Base-by-base conservation (phyloP, 1,284 basidiomycete species). In the Inonotus obliquus region DNA sequence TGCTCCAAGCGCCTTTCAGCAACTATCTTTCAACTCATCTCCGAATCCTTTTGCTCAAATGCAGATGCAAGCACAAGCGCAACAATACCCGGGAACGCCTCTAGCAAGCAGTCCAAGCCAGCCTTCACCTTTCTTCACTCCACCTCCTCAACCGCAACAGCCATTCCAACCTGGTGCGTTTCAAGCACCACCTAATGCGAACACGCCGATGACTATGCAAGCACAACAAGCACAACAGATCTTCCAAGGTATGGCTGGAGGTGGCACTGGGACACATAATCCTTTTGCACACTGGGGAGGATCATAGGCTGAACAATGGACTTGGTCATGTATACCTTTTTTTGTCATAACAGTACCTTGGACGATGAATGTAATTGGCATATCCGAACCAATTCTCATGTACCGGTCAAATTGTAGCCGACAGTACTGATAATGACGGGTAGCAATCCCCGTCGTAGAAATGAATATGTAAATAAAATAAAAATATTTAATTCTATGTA, bases 31-130 rank as follows among this genome's bases (percentile, higher is more conserved):
- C 60, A 60, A 55, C n/a, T 57, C 64, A 32, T 68, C 68, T 59
- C 69, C 70, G 5, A 71, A 67, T 54, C 67, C 70, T 6, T 71
- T 69, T 45, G 41, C 63, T 1, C 66, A 63, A 13, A 41, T 57
- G 55, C 55, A 57, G 23, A 35, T 29, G n/a, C 51, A 52, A 27
- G 23, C 25, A 23, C 53, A 54, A 37, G 17, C 29, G 54, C 54
- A 57, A 4, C 56, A 54, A n/a, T 63, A 52, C 32, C 51, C 51
- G 14, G 51, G 51, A 32, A 52, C 32, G n/a, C 32, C 27, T 39
- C 21, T 39, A n/a, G 53, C 53, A 54, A 54, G 48, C 17, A 67
- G 67, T 39, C 11, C 54, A 32, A 25, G 14, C 35, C 37, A 21
- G 38, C 19, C 54, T 9, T 45, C 54, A 19, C 37, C 37, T 5